A percentile compares a stretch with the other conserved stretches of the same genome.
Evolutionary conservation across 2,329 filamentous ascomycete genomes (phyloP).

Genomic region (Paracamarosporium sp.): DNA sequence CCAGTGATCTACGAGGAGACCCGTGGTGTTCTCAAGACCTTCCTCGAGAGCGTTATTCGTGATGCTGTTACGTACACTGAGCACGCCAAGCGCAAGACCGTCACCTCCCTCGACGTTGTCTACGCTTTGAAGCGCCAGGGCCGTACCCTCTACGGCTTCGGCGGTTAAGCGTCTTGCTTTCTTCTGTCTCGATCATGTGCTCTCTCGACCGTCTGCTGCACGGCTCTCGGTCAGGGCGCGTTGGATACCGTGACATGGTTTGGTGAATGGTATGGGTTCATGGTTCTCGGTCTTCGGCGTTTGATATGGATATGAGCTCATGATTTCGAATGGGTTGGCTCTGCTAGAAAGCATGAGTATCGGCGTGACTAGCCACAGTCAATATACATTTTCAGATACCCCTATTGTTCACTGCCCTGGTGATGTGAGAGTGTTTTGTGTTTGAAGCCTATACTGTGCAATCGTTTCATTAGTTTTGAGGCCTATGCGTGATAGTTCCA

Average conservation of each 20-base stretch:
- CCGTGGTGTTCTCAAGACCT: constrained; percentile 78
- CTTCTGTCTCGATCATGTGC: constrained; percentile 19
- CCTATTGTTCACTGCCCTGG: neutral
- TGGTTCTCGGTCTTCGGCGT: constrained; percentile 8
- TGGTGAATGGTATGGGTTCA: constrained; percentile 6
- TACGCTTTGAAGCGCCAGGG: constrained; percentile 70
- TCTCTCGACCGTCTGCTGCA: constrained; percentile 14
- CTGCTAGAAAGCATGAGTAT: neutral
- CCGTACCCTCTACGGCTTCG: constrained; percentile 84
- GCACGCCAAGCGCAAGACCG: constrained; percentile 82
- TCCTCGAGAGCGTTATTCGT: constrained; percentile 78
- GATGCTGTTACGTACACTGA: constrained; percentile 80
- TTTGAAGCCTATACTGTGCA: too few species aligned
- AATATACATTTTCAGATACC: constrained; percentile 5
- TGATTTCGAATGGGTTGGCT: constrained; percentile 1
- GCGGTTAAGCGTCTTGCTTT: constrained; percentile 68
- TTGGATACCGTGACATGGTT: constrained; percentile 22
- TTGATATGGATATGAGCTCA: constrained; percentile 4
- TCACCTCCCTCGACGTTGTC: constrained; percentile 71
- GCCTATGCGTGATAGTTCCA: too few species aligned
- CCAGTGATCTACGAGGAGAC: constrained; percentile 81
- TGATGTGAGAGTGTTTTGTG: neutral
- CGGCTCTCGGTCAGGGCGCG: constrained; percentile 20
- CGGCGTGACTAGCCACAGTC: neutral
- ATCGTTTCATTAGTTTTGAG: too few species aligned